Evolutionary conservation across 352 stramenopile species (phyloP), one percentile per base, ranked within the genome.

Genomic region (Thraustotheca clavata): DNA sequence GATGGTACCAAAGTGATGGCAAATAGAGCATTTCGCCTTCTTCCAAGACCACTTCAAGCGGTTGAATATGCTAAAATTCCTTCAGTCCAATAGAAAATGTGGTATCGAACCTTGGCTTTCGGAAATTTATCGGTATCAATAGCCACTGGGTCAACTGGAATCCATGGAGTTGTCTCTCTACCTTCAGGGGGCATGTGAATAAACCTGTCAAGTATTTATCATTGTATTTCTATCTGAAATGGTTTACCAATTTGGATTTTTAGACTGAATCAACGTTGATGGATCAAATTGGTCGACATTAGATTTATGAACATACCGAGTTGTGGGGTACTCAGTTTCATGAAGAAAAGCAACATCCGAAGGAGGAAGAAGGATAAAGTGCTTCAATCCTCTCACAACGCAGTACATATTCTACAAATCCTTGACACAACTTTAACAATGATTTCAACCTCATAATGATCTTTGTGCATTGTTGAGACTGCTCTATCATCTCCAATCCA

Each of bases 401-500:
- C 89, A 97, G 73, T 99, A 99, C 73, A 99, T 89, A 73, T 99
- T 99, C 80, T 92, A 68, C 9, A 24, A 24, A 31, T 57, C 65
- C 27, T 27, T 39, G 12, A 57, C 27, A 69, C 22, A 35, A 61
- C 24, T 4, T 16, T 66, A 34, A 12, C 7, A 6, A 24, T 57
- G n/a, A 57, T 8, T 11, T 7, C 4, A 14, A 89, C 83, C 78
- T 99, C 95, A 62, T 98, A 99, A 69, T 97, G 89, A 73, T 99
- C 96, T 69, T 98, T 98, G 79, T 99, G 96, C 82, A 98, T 92
- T 7, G 89, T 92, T 0, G 96, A 99, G 33, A 98, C 78, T 0
- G 94, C 88, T 62, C 82, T 74, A 60, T 98, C 90, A 70, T 99
- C 94, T 6, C 96, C 96, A 66, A 99, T 98, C 96, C 96, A 99